These are phyloP conservation scores for Microbotryomycetes sp. DNA, from an alignment of 1,284 basidiomycete genomes.

Conservation along the genomic window DNA sequence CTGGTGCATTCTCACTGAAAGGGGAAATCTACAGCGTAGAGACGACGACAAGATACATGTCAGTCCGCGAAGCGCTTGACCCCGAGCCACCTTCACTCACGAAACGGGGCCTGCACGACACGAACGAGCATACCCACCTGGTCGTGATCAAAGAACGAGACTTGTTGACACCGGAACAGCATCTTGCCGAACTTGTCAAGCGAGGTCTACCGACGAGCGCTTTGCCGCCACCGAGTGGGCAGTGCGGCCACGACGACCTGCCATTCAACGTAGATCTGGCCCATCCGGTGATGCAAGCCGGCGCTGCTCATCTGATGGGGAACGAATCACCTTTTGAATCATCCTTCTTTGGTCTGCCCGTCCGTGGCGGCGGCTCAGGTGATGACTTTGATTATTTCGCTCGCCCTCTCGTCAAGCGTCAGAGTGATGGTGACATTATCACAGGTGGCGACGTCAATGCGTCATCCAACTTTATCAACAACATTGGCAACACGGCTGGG, in stretches of 20 bases:
- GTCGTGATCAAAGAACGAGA: conserved; percentile 69
- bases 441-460: conserved; percentile 42
- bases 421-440: conserved; percentile 35
- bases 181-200: conserved; percentile 6
- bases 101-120: conserved; percentile 39
- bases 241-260: conserved; percentile 64
- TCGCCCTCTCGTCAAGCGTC: conserved; percentile 15
- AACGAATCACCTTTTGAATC: conserved; percentile 2
- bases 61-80: conserved; percentile 53
- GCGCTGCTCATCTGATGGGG: conserved; percentile 16
- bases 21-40: conserved; percentile 68
- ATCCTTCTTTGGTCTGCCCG: neutral
- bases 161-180: conserved; percentile 45
- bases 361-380: neutral
- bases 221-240: conserved; percentile 18
- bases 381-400: conserved; percentile 5
- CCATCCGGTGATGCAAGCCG: conserved; percentile 49
- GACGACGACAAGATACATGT: conserved; percentile 64
- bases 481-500: conserved; percentile 60
- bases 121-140: conserved; percentile 46
- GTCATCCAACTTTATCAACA: conserved; percentile 55
- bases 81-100: conserved; percentile 45
- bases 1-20: conserved; percentile 65
- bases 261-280: conserved; percentile 58
- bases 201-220: conserved; percentile 17